A percentile compares a stretch with the other conserved stretches of the same genome.
Conservation (phyloP, 768 basidiomycete species). For the Hortiboletus flavorubellus region DNA sequence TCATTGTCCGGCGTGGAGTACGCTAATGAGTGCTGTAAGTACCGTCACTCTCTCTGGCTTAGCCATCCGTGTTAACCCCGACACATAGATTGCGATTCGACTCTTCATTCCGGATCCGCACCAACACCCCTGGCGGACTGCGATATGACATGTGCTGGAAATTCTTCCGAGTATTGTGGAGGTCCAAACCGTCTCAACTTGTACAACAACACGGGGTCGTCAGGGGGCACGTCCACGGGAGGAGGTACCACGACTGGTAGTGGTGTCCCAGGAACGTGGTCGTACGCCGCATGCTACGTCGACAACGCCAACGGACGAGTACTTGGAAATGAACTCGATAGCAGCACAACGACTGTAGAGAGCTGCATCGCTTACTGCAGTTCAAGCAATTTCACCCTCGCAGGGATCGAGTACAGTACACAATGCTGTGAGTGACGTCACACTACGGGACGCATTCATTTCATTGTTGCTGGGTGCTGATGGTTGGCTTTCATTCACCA, state of each 20-base stretch:
- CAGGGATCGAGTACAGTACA: conserved; percentile 62
- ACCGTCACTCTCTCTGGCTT: not conserved
- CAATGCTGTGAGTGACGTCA: conserved; percentile 43
- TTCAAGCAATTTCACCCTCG: conserved; percentile 55
- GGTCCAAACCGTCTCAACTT: conserved; percentile 51
- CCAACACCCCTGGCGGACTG: conserved; percentile 52
- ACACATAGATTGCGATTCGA: conserved; percentile 32
- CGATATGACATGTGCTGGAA: conserved; percentile 30
- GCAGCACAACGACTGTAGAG: conserved; percentile 50
- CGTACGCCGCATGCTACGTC: conserved; percentile 66
- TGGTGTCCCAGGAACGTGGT: conserved; percentile 55
- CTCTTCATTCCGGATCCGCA: conserved; percentile 17
- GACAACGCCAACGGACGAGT: conserved; percentile 67
- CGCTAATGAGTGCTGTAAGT: conserved; percentile 48
- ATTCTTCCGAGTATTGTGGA: conserved; percentile 60
- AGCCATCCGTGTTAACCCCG: conserved; percentile 40
- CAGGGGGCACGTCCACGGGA: not conserved
- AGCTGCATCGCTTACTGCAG: conserved; percentile 60
- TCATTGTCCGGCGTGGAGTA: conserved; percentile 44
- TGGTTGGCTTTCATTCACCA: conserved; percentile 20
- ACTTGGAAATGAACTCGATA: conserved; percentile 42
- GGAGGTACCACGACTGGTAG: conserved; percentile 38
- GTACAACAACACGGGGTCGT: conserved; percentile 13
- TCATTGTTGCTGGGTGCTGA: too few relatives aligned
- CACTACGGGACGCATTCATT: too few relatives aligned